A percentile compares a stretch with the other conserved stretches of the same genome.
Conservation (phyloP, 805 yeast genomes). For the Candida gorgasii region DNA sequence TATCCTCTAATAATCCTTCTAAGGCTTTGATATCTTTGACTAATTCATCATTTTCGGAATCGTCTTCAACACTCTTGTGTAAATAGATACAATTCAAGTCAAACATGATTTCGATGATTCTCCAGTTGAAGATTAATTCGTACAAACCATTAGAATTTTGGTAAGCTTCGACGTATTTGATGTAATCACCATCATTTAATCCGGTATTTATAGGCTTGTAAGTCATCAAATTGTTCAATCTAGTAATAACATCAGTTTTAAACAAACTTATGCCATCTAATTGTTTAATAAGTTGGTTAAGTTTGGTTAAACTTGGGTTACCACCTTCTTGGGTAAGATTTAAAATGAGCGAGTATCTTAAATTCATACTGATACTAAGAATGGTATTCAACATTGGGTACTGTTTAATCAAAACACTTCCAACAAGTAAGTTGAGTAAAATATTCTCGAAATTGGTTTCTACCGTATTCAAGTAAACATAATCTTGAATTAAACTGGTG, state of each 20-base stretch:
- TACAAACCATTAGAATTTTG: slow-evolving; percentile 25
- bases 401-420: slow-evolving; percentile 25
- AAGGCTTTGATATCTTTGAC: slow-evolving; percentile 14
- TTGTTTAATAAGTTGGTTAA: slow-evolving; percentile 27
- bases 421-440: slow-evolving; percentile 31
- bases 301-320: slow-evolving; percentile 20
- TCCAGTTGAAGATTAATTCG: slow-evolving; percentile 34
- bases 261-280: slow-evolving; percentile 35
- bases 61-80: slow-evolving; percentile 16
- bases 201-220: slow-evolving; percentile 25
- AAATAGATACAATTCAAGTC: slow-evolving; percentile 33
- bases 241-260: slow-evolving; percentile 23
- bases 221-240: slow-evolving; percentile 29
- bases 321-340: slow-evolving; percentile 34
- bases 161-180: slow-evolving; percentile 32
- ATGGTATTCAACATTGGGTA: slow-evolving; percentile 21
- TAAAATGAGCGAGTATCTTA: slow-evolving; percentile 26
- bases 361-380: slow-evolving; percentile 24
- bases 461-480: slow-evolving; percentile 26
- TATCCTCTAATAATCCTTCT: slow-evolving; percentile 7
- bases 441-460: slow-evolving; percentile 36
- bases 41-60: slow-evolving; percentile 2
- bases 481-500: slow-evolving; percentile 24
- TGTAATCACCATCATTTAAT: slow-evolving; percentile 27
- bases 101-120: slow-evolving; percentile 35